Evolutionary conservation across 2,329 filamentous ascomycete species (phyloP).

Genomic region (Aspergillaceae sp.): DNA sequence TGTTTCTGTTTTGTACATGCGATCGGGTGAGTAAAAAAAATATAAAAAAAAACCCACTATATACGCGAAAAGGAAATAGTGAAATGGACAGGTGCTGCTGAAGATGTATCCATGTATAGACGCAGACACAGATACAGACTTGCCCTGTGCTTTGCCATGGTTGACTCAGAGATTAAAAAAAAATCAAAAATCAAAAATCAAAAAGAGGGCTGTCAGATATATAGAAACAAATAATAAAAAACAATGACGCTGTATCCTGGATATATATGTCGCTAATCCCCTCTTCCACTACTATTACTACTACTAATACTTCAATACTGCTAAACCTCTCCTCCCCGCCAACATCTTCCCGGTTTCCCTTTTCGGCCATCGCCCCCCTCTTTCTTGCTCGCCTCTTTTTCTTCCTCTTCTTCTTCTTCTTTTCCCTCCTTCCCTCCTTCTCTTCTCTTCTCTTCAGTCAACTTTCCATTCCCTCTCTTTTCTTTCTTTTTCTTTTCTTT

Average conservation of each 20-base stretch:
- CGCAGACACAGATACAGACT: no score
- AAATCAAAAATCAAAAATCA: conserved; percentile 1
- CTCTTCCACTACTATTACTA: not conserved
- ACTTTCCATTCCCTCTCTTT: conserved; percentile 6
- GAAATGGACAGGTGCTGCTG: no score
- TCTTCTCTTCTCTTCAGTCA: conserved; percentile 7
- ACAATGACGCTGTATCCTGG: not conserved
- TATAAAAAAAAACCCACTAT: no score
- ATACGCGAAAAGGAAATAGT: no score
- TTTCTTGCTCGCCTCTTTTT: conserved; percentile 11
- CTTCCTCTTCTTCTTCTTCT: conserved; percentile 1
- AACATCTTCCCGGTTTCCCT: conserved; percentile 8
- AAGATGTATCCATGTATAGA: no score
- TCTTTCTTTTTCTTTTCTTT: conserved; percentile 11
- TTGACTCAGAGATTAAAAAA: no score
- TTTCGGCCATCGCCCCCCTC: conserved; percentile 14
- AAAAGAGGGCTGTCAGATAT: not conserved
- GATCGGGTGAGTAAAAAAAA: not conserved
- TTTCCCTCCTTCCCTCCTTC: conserved; percentile 11
- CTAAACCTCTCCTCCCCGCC: not conserved
- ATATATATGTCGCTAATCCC: not conserved
- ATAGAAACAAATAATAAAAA: not conserved
- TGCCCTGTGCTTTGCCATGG: no score
- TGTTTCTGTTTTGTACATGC: not conserved
- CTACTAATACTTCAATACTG: no score